phyloP scores from a whole-genome alignment of 306 rosid genomes.

The Rosa chinensis region DNA sequence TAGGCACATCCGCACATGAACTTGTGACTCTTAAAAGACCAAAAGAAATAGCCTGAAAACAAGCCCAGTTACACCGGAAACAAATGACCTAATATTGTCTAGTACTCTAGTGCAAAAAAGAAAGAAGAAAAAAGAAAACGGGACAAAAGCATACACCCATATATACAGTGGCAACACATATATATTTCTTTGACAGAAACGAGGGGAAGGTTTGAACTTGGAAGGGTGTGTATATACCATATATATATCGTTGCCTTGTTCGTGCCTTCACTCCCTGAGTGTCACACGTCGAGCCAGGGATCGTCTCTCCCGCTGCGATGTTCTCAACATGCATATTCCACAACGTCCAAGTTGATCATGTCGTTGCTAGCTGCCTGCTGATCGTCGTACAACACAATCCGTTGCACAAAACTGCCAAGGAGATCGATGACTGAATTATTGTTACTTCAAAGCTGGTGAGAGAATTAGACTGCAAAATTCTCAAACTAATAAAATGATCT shows the following conservation, averaged over 20 bases:
- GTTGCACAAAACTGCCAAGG: conserved; percentile 82
- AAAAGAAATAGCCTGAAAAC: no score
- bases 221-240: conserved; percentile 75
- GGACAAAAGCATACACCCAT: no score
- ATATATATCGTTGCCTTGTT: conserved; percentile 78
- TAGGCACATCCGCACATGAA: no score
- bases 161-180: neutral
- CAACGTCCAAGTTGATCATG: conserved; percentile 64
- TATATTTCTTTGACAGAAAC: conserved; percentile 55
- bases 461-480: conserved; percentile 74
- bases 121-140: no score
- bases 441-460: conserved; percentile 93
- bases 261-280: conserved; percentile 97
- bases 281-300: conserved; percentile 86
- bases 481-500: conserved; percentile 39
- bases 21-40: no score
- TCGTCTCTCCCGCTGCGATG: conserved; percentile 81
- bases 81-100: no score
- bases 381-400: conserved; percentile 85
- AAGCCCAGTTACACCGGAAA: no score
- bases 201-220: conserved; percentile 83
- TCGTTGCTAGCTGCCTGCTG: conserved; percentile 53
- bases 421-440: conserved; percentile 76
- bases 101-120: no score
- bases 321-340: conserved; percentile 72